phyloP scores from a whole-genome alignment of 805 yeast genomes.

The Cyberlindnera veronae region DNA sequence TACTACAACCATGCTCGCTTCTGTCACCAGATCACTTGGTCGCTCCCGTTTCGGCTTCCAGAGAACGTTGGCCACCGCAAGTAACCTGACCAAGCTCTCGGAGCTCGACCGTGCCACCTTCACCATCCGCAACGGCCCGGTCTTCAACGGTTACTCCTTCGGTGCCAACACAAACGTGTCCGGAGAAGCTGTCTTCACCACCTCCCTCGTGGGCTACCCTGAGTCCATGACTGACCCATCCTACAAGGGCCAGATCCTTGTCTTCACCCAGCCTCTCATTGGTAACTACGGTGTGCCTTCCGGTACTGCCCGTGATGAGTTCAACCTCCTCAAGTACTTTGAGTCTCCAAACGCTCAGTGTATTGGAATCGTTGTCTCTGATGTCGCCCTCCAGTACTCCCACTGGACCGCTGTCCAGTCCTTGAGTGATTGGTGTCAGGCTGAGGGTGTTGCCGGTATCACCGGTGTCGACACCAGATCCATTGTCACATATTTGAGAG shows the following conservation, averaged over 20 bases:
- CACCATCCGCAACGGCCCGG: conserved; percentile 89
- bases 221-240: conserved; percentile 99
- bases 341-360: conserved; percentile 92
- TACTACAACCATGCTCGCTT: conserved; percentile 17
- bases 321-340: conserved; percentile 79
- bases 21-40: conserved; percentile 26
- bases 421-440: conserved; percentile 90
- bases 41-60: conserved; percentile 25
- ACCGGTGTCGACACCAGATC: conserved; percentile 98
- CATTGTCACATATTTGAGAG: conserved; percentile 88
- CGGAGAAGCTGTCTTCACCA: conserved; percentile 98
- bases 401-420: conserved; percentile 99
- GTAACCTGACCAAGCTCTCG: conserved; percentile 26
- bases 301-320: conserved; percentile 74
- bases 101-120: conserved; percentile 78
- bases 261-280: conserved; percentile 94
- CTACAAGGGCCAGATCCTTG: conserved; percentile 93
- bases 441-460: conserved; percentile 94
- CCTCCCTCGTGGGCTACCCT: conserved; percentile 97
- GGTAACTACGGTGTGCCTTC: conserved; percentile 99
- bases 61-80: conserved; percentile 27
- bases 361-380: conserved; percentile 93
- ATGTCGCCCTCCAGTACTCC: conserved; percentile 92
- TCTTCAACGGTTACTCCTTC: conserved; percentile 88
- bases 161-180: conserved; percentile 91